Percentiles rank a stretch among this genome's conserved stretches.
These are phyloP conservation scores for Ophiostoma fasciatum DNA, from an alignment of 2,329 filamentous ascomycete species.

Conservation along the genomic window DNA sequence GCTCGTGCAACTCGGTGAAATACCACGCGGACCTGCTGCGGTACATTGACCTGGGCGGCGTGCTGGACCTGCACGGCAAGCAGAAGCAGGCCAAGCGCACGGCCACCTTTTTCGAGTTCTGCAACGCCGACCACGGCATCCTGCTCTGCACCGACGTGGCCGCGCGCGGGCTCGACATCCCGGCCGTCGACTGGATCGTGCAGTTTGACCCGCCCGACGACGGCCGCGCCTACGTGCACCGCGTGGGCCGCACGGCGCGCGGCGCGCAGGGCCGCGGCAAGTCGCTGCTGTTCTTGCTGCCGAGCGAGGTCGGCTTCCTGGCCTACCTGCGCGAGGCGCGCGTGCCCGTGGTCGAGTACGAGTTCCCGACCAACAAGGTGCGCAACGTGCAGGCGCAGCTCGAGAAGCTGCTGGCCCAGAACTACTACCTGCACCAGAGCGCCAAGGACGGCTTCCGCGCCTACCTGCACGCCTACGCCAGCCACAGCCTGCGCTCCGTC, in stretches of 20 bases:
- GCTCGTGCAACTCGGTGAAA: constrained; percentile 82
- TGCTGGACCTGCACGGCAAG: constrained; percentile 79
- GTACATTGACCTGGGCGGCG: constrained; percentile 69
- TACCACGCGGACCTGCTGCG: constrained; percentile 93
- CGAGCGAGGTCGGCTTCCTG: constrained; percentile 82
- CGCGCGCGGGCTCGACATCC: constrained; percentile 84
- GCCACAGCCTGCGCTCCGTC: constrained; percentile 66
- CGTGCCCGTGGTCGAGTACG: constrained; percentile 90
- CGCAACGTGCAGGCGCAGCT: constrained; percentile 81
- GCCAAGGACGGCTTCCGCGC: constrained; percentile 68
- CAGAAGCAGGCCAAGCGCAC: constrained; percentile 94
- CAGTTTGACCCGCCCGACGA: constrained; percentile 94
- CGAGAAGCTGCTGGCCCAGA: constrained; percentile 84
- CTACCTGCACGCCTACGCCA: constrained; percentile 91
- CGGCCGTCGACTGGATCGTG: constrained; percentile 89
- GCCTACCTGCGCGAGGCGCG: constrained; percentile 80
- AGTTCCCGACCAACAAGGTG: constrained; percentile 86
- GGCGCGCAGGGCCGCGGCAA: constrained; percentile 72
- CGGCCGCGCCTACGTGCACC: constrained; percentile 83
- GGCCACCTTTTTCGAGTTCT: constrained; percentile 95
- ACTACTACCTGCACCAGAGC: constrained; percentile 92
- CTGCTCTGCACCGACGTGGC: constrained; percentile 95
- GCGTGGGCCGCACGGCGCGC: constrained; percentile 85
- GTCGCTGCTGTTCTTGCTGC: constrained; percentile 85
- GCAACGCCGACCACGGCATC: constrained; percentile 60